phyloP scores from a whole-genome alignment of 805 yeast species.

The Nakazawaea siamensis region DNA sequence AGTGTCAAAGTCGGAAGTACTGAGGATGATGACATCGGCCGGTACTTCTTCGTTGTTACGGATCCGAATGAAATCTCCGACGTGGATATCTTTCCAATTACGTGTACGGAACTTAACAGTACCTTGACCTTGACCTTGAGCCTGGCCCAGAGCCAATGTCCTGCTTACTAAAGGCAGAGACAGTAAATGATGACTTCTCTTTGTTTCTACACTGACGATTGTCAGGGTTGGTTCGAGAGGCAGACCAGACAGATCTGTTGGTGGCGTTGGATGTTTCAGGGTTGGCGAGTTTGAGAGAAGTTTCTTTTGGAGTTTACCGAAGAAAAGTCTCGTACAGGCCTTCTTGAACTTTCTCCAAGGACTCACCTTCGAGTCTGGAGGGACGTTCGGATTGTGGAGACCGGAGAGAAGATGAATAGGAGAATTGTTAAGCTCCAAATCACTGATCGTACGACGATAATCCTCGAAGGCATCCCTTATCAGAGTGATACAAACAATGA shows the following conservation, averaged over 20 bases:
- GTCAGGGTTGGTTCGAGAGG: neutral
- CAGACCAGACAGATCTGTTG: slow-evolving; percentile 16
- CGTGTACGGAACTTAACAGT: slow-evolving; percentile 28
- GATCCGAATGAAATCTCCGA: slow-evolving; percentile 66
- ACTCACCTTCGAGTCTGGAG: slow-evolving; percentile 51
- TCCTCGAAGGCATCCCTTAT: slow-evolving; percentile 78
- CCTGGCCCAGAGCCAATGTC: slow-evolving; percentile 3
- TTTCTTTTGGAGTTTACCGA: slow-evolving; percentile 1
- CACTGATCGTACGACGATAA: slow-evolving; percentile 63
- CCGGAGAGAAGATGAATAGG: slow-evolving; percentile 56
- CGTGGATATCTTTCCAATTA: slow-evolving; percentile 67
- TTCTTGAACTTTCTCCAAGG: slow-evolving; percentile 68
- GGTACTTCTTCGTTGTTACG: slow-evolving; percentile 71
- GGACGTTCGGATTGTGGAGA: slow-evolving; percentile 49
- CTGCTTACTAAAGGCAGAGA: slow-evolving; percentile 1
- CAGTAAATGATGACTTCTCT: neutral
- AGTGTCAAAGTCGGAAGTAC: slow-evolving; percentile 59
- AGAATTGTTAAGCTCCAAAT: slow-evolving; percentile 71
- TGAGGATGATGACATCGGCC: slow-evolving; percentile 60
- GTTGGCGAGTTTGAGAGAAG: slow-evolving; percentile 12
- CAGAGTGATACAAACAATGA: slow-evolving; percentile 67
- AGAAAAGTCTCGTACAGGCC: slow-evolving; percentile 10
- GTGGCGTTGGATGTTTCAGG: slow-evolving; percentile 14
- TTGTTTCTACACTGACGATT: neutral
- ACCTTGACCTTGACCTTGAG: neutral